These are phyloP conservation scores for Hypoxylon cercidicola DNA, from an alignment of 495 filamentous ascomycete genomes.

Conservation along the genomic window DNA sequence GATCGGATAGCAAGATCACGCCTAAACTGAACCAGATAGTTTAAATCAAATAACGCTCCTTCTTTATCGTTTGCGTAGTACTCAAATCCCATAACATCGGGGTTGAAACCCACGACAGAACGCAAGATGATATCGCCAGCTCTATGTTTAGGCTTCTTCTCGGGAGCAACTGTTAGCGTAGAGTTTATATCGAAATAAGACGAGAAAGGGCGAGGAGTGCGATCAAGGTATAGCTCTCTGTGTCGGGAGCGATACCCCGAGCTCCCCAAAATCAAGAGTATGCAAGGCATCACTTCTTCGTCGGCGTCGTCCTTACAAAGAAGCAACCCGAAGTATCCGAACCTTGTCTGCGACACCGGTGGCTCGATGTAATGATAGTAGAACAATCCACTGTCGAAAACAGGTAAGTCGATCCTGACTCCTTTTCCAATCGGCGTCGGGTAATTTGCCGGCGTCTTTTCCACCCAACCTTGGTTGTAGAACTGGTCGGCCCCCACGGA, in stretches of 20 bases:
- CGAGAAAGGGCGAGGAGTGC: background rate
- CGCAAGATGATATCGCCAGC: background rate
- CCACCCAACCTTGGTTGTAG: background rate
- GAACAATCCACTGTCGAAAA: background rate
- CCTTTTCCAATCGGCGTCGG: background rate
- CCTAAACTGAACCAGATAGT: background rate
- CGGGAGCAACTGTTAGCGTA: background rate
- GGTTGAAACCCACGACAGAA: too few relatives aligned
- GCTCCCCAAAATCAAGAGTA: background rate
- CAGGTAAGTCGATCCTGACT: background rate
- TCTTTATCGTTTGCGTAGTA: background rate
- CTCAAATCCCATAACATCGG: too few relatives aligned
- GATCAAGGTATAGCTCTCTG: background rate
- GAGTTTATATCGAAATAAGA: background rate
- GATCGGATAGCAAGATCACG: too few relatives aligned
- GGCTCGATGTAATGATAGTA: background rate
- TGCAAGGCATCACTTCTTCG: background rate
- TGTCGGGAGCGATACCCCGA: background rate
- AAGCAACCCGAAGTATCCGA: background rate
- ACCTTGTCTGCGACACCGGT: background rate
- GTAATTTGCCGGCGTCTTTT: background rate
- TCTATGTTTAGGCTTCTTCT: background rate
- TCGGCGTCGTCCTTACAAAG: background rate
- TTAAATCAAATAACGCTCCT: background rate
- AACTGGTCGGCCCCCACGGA: background rate